Conservation (phyloP, 768 basidiomycete species). For the Chalciporus pseudorubinellus region DNA sequence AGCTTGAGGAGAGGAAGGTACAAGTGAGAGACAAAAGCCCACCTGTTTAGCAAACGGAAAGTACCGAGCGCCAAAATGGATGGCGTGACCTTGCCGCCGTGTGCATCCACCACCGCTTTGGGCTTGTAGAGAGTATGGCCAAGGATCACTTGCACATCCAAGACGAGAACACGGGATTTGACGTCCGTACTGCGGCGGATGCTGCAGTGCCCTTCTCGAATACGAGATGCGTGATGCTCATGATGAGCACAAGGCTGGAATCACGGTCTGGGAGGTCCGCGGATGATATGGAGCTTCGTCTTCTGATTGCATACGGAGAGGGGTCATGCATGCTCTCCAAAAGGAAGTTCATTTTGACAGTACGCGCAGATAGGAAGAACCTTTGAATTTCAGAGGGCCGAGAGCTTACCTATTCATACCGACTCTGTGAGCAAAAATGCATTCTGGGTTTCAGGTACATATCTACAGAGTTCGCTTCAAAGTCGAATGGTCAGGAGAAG, state of each 20-base stretch:
- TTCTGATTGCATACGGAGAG: slow-evolving; percentile 11
- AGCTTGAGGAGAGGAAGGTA: slow-evolving; percentile 8
- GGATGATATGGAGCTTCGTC: slow-evolving; percentile 19
- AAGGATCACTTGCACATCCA: not conserved
- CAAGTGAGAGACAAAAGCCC: not conserved
- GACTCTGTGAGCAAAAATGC: not conserved
- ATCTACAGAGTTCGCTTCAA: slow-evolving; percentile 4
- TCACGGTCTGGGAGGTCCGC: slow-evolving; percentile 18
- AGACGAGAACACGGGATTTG: slow-evolving; percentile 4
- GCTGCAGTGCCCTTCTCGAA: slow-evolving; percentile 6
- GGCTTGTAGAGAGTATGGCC: slow-evolving; percentile 3
- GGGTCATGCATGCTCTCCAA: slow-evolving; percentile 13
- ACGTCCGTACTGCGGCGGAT: not conserved
- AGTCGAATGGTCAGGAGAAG: not conserved
- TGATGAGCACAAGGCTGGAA: slow-evolving; percentile 8
- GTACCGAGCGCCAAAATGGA: slow-evolving; percentile 9
- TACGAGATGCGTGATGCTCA: slow-evolving; percentile 14
- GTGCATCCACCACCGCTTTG: slow-evolving; percentile 1
- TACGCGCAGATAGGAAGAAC: slow-evolving; percentile 3
- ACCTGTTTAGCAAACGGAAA: not conserved
- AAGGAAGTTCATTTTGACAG: slow-evolving; percentile 10
- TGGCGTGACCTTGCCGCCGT: slow-evolving; percentile 2
- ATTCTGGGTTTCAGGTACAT: slow-evolving; percentile 1
- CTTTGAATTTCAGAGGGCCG: not conserved
- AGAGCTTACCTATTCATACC: slow-evolving; percentile 9